A percentile compares a stretch with the other conserved stretches of the same genome.
phyloP scores from a whole-genome alignment of 1,284 basidiomycete genomes.

The Sanghuangporus sanghuang region DNA sequence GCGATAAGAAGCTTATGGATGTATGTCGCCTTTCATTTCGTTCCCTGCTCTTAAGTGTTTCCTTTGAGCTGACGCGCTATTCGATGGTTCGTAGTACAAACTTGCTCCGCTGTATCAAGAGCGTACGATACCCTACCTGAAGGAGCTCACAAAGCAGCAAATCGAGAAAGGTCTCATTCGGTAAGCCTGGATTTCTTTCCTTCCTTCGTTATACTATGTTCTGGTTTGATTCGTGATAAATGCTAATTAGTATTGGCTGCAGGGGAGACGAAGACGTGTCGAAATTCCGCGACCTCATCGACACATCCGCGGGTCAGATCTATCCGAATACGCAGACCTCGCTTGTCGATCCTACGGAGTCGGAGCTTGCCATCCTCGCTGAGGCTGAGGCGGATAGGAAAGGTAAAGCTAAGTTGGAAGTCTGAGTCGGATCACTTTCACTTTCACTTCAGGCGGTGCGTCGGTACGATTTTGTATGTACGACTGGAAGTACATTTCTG shows the following conservation, averaged over 20 bases:
- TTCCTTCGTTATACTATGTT: neutral
- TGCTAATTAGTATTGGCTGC: neutral
- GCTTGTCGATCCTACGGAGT: conserved; percentile 21
- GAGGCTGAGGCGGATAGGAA: neutral
- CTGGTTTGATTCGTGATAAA: neutral
- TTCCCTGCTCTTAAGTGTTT: neutral
- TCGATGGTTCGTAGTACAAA: conserved; percentile 28
- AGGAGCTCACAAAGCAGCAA: conserved; percentile 31
- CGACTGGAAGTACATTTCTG: too few relatives aligned
- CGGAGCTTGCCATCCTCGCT: conserved; percentile 18
- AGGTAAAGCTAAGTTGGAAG: neutral
- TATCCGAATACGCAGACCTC: conserved; percentile 23
- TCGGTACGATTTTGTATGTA: too few relatives aligned
- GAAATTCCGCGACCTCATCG: conserved; percentile 24
- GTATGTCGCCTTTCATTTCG: conserved; percentile 18
- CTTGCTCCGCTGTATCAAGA: conserved; percentile 29
- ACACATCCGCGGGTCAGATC: conserved; percentile 14
- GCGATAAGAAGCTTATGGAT: conserved; percentile 29
- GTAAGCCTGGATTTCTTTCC: conserved; percentile 16
- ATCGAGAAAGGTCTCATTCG: conserved; percentile 32
- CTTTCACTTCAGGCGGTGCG: too few relatives aligned
- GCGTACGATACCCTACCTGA: conserved; percentile 32
- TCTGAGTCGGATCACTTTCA: neutral
- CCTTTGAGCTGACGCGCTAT: neutral
- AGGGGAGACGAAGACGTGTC: conserved; percentile 26